Evolutionary conservation across 192 early-diverging fungal species (phyloP), one percentile per base, ranked within the genome.

Genomic region (Diversispora epigaea): DNA sequence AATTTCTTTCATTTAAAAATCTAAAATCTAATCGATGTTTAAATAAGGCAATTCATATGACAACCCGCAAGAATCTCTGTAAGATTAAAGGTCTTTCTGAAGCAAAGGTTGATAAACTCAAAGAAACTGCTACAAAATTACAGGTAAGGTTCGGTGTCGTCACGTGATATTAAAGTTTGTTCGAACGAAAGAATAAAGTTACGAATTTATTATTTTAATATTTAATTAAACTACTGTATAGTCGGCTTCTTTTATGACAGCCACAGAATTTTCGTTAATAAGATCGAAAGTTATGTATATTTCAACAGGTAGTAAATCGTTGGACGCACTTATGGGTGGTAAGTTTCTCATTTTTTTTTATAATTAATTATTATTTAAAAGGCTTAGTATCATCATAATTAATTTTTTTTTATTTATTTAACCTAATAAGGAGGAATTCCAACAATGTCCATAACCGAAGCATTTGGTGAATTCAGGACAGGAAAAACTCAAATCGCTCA

Each of bases 391-490:
- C 25, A 32, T 32, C 25, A 32, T 32, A 32, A 32, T 1, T 32
- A 32, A 1, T 32, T 32, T 2, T 32, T 32, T 32, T 32, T 32
- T 32, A 32, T 32, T 32, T 32, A 32, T 32, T 32, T 32, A 32
- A 32, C 25, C 25, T 32, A 47, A 57, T 12, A 44, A 85, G 87
- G 93, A 8, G 94, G 94, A 44, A 85, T 95, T 52, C 90, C 94
- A 70, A 87, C 89, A 9, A 90, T 91, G 87, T 86, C 89, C 14
- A 92, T 95, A 60, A 95, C 94, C 3, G 94, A 95, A 78, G 92
- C 86, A 12, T 95, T 94, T 82, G 93, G 94, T 12, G 92, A 94
- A 77, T 95, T 93, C 77, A 80, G 93, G 40, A 95, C 93, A 7
- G 93, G 93, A 1, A 95, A 95, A 72, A 95, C 93, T 2, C 93